These are phyloP conservation scores for Ganoderma resinaceum DNA, from an alignment of 1,284 basidiomycete genomes.

Conservation along the genomic window DNA sequence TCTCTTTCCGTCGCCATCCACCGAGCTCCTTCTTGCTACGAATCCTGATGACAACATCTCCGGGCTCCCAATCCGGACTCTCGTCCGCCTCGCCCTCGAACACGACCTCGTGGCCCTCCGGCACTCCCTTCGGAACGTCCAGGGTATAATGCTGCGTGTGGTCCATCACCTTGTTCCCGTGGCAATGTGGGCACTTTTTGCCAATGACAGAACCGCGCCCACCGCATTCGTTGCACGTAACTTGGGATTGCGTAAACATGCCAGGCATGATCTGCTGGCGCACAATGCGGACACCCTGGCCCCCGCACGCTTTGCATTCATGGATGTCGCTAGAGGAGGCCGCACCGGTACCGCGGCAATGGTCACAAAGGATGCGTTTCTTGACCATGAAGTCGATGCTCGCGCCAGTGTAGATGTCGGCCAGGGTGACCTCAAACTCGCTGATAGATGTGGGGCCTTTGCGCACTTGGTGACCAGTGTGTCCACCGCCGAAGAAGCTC, in stretches of 20 bases:
- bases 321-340: slow-evolving; percentile 88
- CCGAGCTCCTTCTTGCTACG: slow-evolving; percentile 78
- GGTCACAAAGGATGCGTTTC: slow-evolving; percentile 90
- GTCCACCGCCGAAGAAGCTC: slow-evolving; percentile 84
- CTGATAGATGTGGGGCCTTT: slow-evolving; percentile 85
- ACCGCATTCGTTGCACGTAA: slow-evolving; percentile 80
- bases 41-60: slow-evolving; percentile 88
- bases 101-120: slow-evolving; percentile 90
- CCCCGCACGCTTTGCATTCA: slow-evolving; percentile 80
- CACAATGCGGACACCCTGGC: slow-evolving; percentile 84
- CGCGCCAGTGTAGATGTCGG: slow-evolving; percentile 86
- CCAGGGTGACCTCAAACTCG: slow-evolving; percentile 87
- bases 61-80: slow-evolving; percentile 90
- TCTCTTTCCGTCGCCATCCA: slow-evolving; percentile 88
- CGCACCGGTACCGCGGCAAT: slow-evolving; percentile 92
- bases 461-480: slow-evolving; percentile 68
- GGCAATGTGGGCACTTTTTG: slow-evolving; percentile 81
- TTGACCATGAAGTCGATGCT: slow-evolving; percentile 90
- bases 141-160: slow-evolving; percentile 84
- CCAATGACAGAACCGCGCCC: slow-evolving; percentile 85
- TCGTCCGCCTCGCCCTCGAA: slow-evolving; percentile 96
- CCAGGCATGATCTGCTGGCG: slow-evolving; percentile 96
- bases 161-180: slow-evolving; percentile 84
- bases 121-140: slow-evolving; percentile 86
- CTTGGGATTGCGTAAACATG: slow-evolving; percentile 88